These are phyloP conservation scores for Stagonosporopsis chrysanthemi DNA, from an alignment of 2,329 filamentous ascomycete genomes.

Conservation along the genomic window DNA sequence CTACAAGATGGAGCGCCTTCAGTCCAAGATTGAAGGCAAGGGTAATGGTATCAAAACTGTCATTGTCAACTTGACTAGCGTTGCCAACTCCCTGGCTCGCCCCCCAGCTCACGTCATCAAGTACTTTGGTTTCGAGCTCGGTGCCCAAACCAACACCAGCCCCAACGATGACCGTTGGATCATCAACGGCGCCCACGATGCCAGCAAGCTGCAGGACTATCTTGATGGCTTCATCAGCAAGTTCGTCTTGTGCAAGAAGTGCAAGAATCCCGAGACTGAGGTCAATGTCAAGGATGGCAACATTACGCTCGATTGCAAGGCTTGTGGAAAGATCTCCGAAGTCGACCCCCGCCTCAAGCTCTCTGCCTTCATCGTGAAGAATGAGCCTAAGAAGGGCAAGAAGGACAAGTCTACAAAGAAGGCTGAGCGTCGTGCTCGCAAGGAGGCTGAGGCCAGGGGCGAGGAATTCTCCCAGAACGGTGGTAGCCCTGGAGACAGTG, in stretches of 20 bases:
- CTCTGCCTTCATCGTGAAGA: slow-evolving; percentile 96
- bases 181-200: slow-evolving; percentile 98
- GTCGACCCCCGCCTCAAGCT: slow-evolving; percentile 95
- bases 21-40: slow-evolving; percentile 99
- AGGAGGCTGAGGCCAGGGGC: slow-evolving; percentile 68
- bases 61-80: slow-evolving; percentile 93
- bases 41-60: slow-evolving; percentile 99
- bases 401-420: slow-evolving; percentile 97
- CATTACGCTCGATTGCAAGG: slow-evolving; percentile 97
- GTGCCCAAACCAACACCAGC: slow-evolving; percentile 97
- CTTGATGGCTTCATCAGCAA: slow-evolving; percentile 98
- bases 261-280: slow-evolving; percentile 99
- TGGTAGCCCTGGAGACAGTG: slow-evolving; percentile 71
- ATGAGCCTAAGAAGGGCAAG: slow-evolving; percentile 90
- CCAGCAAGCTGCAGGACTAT: slow-evolving; percentile 94
- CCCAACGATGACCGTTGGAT: slow-evolving; percentile 99
- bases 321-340: slow-evolving; percentile 90
- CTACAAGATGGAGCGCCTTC: slow-evolving; percentile 99
- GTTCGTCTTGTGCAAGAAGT: slow-evolving; percentile 99
- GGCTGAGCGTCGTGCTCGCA: slow-evolving; percentile 83
- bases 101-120: slow-evolving; percentile 97
- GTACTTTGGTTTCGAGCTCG: slow-evolving; percentile 99
- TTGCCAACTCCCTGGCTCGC: slow-evolving; percentile 89
- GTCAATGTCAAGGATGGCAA: slow-evolving; percentile 92
- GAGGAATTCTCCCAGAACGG: slow-evolving; percentile 61